phyloP scores from a whole-genome alignment of 2,329 filamentous ascomycete genomes.

The Talaromyces sp. region DNA sequence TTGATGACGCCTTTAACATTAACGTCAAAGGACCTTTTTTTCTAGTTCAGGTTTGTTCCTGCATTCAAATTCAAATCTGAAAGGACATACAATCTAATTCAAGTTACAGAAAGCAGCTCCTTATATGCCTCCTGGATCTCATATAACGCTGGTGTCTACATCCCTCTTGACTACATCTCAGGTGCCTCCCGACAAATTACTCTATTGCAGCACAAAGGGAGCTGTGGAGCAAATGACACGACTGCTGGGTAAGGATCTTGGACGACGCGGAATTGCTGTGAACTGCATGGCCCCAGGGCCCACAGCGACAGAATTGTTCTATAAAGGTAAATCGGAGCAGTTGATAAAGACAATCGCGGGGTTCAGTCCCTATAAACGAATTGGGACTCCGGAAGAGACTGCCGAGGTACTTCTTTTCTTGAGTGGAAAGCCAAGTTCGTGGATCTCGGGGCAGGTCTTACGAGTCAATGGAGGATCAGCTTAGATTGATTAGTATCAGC shows the following conservation, averaged over 20 bases:
- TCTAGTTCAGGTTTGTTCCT: constrained; percentile 35
- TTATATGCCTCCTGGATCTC: constrained; percentile 46
- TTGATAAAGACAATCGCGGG: constrained; percentile 41
- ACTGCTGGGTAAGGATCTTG: constrained; percentile 54
- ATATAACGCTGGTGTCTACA: constrained; percentile 51
- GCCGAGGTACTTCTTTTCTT: constrained; percentile 46
- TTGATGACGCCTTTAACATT: constrained; percentile 46
- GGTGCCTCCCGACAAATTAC: constrained; percentile 26
- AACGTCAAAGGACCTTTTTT: constrained; percentile 58
- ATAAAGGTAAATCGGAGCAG: constrained; percentile 48
- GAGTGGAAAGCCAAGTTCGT: constrained; percentile 31
- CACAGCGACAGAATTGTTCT: constrained; percentile 56
- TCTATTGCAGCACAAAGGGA: background rate
- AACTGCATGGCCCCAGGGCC: constrained; percentile 54
- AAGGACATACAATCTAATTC: too few species aligned
- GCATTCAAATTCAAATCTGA: background rate
- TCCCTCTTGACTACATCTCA: constrained; percentile 34
- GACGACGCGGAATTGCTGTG: constrained; percentile 48
- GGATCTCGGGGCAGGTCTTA: constrained; percentile 47
- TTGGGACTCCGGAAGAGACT: constrained; percentile 49
- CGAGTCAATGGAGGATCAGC: constrained; percentile 37
- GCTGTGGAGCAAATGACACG: constrained; percentile 25
- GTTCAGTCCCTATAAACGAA: constrained; percentile 42
- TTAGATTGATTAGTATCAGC: too few species aligned
- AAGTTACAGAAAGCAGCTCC: constrained; percentile 41